Conservation (phyloP, 371 early-diverging fungal genomes). For the Mortierella sp. region DNA sequence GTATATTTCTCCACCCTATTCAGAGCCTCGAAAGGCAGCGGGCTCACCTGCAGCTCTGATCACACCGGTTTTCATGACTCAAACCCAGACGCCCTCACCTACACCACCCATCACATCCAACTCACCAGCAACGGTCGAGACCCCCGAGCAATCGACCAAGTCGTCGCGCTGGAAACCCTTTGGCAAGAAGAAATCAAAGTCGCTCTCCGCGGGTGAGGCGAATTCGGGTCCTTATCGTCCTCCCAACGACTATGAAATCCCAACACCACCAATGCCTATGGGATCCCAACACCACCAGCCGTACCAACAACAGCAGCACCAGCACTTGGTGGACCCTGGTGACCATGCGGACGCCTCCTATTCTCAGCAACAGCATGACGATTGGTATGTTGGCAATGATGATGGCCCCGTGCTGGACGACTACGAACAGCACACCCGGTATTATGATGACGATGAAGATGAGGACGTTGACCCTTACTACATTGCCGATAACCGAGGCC, state of each 20-base stretch:
- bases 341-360: conserved; percentile 23
- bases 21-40: conserved; percentile 18
- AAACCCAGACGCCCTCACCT: conserved; percentile 26
- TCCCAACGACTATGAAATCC: conserved; percentile 25
- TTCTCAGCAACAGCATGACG: conserved; percentile 28
- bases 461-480: conserved; percentile 30
- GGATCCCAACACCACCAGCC: background rate
- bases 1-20: conserved; percentile 26
- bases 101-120: conserved; percentile 19
- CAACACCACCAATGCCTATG: background rate
- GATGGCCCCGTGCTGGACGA: conserved; percentile 7
- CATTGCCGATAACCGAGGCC: conserved; percentile 34
- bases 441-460: conserved; percentile 33
- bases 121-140: background rate
- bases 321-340: conserved; percentile 12
- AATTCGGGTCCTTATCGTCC: conserved; percentile 16
- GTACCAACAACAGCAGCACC: background rate
- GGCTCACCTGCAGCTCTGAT: conserved; percentile 16
- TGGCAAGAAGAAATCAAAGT: conserved; percentile 48
- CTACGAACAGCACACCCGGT: conserved; percentile 18
- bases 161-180: conserved; percentile 45
- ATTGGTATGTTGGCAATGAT: conserved; percentile 15
- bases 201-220: conserved; percentile 28
- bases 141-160: conserved; percentile 16
- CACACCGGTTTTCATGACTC: conserved; percentile 24